Base-by-base conservation (phyloP, 352 stramenopile genomes). In the Phytophthora kernoviae region DNA sequence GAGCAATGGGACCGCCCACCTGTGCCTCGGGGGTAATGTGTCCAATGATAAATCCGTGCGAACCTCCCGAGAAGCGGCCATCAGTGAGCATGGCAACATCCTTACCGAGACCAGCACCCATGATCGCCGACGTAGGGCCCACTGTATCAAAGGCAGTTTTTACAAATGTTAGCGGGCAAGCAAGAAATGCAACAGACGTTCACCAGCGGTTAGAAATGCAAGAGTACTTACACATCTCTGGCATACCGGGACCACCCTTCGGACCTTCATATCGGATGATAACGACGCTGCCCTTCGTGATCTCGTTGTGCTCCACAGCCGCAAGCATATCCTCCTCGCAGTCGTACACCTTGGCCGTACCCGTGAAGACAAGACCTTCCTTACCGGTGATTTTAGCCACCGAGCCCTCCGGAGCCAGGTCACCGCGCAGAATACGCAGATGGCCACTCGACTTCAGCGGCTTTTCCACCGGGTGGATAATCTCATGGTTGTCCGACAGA, bases 1-100 rank as follows among this genome's bases (percentile, higher is more conserved):
- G 79, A 32, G 96, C 97, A 65, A 99, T 99, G 15, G 97, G 94
- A 44, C 97, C 97, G 41, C 97, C 97, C 14, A 98, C 94, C 72
- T 99, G 96, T n/a, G 97, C 97, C 70, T 99, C 97, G 0, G 97
- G 97, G n/a, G 96, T 99, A 67, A 99, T 98, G 80, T 99, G 97
- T 20, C 97, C 97, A 48, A 99, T 99, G 63, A 98, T 98, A 62
- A 99, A 99, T 37, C 97, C 84, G 76, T 99, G 97, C 68, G 91
- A 98, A 27, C 97, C 97, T 51, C 97, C 97, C 43, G 93, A 98
- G 87, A 99, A 99, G 59, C 96, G 92, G 5, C 93, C 93, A 73
- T 99, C 97, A 43, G 97, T 99, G 46, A 99, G 87, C 71, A 99
- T 91, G 10, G 97, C 97, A 54, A 99, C 96, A 58, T 97, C 91